Evolutionary conservation across 345 rosid genomes (phyloP), one percentile per base, ranked within the genome.

Genomic region (Populus ilicifolia): DNA sequence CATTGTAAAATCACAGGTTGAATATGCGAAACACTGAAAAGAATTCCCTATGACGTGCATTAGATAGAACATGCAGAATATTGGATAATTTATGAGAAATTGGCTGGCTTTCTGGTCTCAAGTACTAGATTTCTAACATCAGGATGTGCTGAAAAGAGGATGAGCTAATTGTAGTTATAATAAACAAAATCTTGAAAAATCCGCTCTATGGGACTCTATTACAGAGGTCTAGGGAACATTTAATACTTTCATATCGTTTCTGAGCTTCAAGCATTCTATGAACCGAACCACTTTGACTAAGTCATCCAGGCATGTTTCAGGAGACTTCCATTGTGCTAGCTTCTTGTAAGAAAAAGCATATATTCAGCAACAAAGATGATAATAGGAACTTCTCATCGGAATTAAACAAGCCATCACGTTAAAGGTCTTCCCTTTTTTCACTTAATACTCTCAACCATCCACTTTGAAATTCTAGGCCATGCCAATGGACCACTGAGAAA

Each of bases 1-100:
- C 74, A 50, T 46, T 33, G n/a, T 25, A 67, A 69, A 61, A 64
- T 66, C 33, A 59, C 33, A 79, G 10, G 21, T 36, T 72, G 29
- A 46, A 52, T 21, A 72, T 20, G 30, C 33, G 41, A 23, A 30
- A 7, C 30, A 54, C n/a, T 38, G 75, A 61, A 67, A 50, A 5
- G 29, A 20, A 21, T n/a, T 20, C 10, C 4, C 3, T 1, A 61
- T 21, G 29, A n/a, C 0, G 65, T 20, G 21, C 65, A 61, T 21
- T 20, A 59, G 23, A 29, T 7, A 25, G 64, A 21, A 59, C 10
- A 25, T 61, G 65, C 65, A 61, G 25, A 20, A 13, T 46, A 46
- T 46, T 13, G 44, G 44, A 41, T 41, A 41, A 10, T 41, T 41
- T 41, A 41, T 46, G 50, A 46, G 50, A 46, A 46, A 46, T 46